phyloP scores from a whole-genome alignment of 371 early-diverging fungal genomes.

The Mucor ambiguus region DNA sequence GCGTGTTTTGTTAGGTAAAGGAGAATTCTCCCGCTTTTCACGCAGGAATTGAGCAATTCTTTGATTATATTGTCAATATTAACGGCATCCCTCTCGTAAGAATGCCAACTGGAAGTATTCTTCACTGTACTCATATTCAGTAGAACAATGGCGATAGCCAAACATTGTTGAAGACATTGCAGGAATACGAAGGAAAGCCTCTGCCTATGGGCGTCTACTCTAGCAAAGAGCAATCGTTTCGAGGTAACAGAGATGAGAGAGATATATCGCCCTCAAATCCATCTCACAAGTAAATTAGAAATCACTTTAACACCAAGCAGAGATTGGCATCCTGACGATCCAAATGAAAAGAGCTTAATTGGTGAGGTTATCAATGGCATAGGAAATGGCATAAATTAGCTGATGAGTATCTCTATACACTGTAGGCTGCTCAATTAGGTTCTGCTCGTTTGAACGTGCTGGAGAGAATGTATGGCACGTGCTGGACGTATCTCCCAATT shows the following conservation, averaged over 20 bases:
- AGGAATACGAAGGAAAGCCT: constrained; percentile 54
- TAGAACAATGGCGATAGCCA: constrained; percentile 56
- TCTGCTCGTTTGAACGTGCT: constrained; percentile 69
- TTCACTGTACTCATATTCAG: background rate
- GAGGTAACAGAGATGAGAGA: constrained; percentile 41
- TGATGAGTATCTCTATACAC: background rate
- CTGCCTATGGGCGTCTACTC: constrained; percentile 69
- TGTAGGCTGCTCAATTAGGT: constrained; percentile 73
- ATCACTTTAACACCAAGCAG: constrained; percentile 57
- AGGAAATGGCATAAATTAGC: background rate
- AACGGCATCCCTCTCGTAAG: constrained; percentile 62
- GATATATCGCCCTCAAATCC: background rate
- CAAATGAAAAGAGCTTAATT: constrained; percentile 47
- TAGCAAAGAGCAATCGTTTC: constrained; percentile 63
- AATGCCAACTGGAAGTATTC: background rate
- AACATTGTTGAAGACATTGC: constrained; percentile 49
- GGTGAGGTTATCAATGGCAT: constrained; percentile 21
- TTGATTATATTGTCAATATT: constrained; percentile 74
- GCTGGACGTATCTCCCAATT: constrained; percentile 59
- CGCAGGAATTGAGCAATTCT: constrained; percentile 76
- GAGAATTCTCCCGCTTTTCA: constrained; percentile 63
- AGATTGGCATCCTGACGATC: constrained; percentile 51
- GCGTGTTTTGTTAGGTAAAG: constrained; percentile 11
- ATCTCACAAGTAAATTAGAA: constrained; percentile 32
- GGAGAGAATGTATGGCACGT: constrained; percentile 80